A percentile compares a stretch with the other conserved stretches of the same genome.
Conservation (phyloP, 1,284 basidiomycete genomes). For the Sanghuangporus sanghuang region DNA sequence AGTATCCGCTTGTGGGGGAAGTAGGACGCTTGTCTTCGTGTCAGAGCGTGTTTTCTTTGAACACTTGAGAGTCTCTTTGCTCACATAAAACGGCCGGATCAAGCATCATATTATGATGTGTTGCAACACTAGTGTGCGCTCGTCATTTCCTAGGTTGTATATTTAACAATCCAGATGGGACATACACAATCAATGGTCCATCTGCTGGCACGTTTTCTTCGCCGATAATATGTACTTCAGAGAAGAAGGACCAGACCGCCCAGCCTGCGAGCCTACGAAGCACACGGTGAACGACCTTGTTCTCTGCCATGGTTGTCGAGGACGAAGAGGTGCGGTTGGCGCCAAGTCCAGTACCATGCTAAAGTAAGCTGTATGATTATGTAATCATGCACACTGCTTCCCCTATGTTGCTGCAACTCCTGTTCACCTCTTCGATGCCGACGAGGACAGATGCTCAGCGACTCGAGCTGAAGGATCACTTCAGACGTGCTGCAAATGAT, state of each 20-base stretch:
- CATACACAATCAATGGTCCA: conserved; percentile 86
- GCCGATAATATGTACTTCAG: conserved; percentile 77
- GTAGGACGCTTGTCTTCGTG: conserved; percentile 48
- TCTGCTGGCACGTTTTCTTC: conserved; percentile 79
- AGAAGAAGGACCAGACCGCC: conserved; percentile 83
- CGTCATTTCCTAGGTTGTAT: conserved; percentile 14
- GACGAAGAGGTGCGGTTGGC: background rate
- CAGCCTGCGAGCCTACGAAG: conserved; percentile 67
- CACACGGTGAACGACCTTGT: conserved; percentile 49
- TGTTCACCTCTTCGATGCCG: background rate
- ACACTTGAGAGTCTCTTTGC: conserved; percentile 28
- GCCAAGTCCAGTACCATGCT: too few species aligned
- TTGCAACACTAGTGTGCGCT: conserved; percentile 58
- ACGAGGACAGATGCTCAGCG: conserved; percentile 10
- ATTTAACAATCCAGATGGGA: conserved; percentile 22
- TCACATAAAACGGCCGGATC: conserved; percentile 78
- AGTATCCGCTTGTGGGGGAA: conserved; percentile 77
- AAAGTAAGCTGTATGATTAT: background rate
- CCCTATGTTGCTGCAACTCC: background rate
- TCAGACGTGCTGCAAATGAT: conserved; percentile 29
- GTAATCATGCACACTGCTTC: background rate
- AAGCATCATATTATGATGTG: conserved; percentile 91
- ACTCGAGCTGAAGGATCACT: conserved; percentile 26
- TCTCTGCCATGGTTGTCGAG: conserved; percentile 28
- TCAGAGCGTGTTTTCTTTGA: background rate